Conservation (phyloP, 768 basidiomycete genomes). For the Cystobasidium onofrii region DNA sequence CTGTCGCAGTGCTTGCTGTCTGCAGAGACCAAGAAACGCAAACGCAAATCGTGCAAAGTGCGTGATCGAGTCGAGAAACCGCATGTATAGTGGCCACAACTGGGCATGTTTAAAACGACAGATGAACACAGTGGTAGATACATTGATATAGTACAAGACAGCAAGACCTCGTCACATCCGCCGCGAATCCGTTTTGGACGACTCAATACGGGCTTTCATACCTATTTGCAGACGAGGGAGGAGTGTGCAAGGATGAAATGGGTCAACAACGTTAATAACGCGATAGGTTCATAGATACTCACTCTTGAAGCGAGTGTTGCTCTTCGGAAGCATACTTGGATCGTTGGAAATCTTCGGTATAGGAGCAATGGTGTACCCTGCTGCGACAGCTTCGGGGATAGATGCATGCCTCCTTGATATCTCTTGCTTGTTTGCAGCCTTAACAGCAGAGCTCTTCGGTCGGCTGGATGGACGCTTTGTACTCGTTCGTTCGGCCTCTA, state of each 20-base stretch:
- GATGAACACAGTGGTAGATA: too few species aligned
- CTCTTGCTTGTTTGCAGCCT: neutral
- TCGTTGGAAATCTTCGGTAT: neutral
- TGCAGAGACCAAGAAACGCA: neutral
- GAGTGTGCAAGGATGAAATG: too few species aligned
- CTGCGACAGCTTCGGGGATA: slow-evolving; percentile 29
- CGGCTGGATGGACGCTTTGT: neutral
- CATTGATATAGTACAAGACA: too few species aligned
- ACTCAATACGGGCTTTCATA: slow-evolving; percentile 15
- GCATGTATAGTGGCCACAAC: too few species aligned
- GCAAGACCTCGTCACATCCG: slow-evolving; percentile 18
- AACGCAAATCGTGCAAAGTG: neutral
- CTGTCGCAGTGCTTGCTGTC: neutral
- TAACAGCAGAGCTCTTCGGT: neutral
- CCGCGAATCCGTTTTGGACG: neutral
- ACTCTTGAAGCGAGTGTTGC: slow-evolving; percentile 1
- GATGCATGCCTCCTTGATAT: slow-evolving; percentile 25
- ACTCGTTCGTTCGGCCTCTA: neutral
- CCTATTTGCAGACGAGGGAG: neutral
- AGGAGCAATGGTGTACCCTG: slow-evolving; percentile 26
- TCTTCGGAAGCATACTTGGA: neutral
- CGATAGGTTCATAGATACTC: too few species aligned
- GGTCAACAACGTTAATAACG: neutral
- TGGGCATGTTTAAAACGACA: too few species aligned
- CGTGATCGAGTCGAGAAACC: neutral